Evolutionary conservation across 306 rosid species (phyloP).

Genomic region (Cucurbita pepo): DNA sequence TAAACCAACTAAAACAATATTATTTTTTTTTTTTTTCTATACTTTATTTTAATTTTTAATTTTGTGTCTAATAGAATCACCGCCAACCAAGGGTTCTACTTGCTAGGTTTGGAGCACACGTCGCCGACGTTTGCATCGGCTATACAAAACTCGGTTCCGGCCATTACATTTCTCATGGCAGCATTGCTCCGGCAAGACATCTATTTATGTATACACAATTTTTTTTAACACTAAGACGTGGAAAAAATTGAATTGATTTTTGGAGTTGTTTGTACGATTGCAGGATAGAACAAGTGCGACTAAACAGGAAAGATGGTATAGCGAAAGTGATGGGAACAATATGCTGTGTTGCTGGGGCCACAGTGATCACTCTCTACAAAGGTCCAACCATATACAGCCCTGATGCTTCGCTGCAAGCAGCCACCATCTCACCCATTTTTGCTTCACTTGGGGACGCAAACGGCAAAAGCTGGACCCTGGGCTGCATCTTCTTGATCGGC

Average conservation of each 20-base stretch:
- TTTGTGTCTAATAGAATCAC: slow-evolving; percentile 36
- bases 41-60: background rate
- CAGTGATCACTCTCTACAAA: slow-evolving; percentile 47
- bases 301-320: slow-evolving; percentile 38
- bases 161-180: slow-evolving; percentile 71
- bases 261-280: background rate
- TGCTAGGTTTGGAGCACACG: slow-evolving; percentile 51
- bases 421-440: slow-evolving; percentile 2
- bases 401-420: slow-evolving; percentile 5
- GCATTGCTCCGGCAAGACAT: slow-evolving; percentile 34
- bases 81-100: slow-evolving; percentile 50
- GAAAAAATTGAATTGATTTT: background rate
- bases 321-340: slow-evolving; percentile 68
- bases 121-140: slow-evolving; percentile 64
- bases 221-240: background rate
- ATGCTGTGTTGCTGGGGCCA: slow-evolving; percentile 62
- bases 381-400: slow-evolving; percentile 59
- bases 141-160: slow-evolving; percentile 63
- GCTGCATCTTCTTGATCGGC: slow-evolving; percentile 43
- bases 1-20: too few relatives aligned
- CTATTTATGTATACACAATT: background rate
- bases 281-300: slow-evolving; percentile 47
- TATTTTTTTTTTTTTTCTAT: too few relatives aligned
- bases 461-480: slow-evolving; percentile 44
- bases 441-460: slow-evolving; percentile 20